Base-by-base conservation (phyloP, 345 rosid species). In the Microcos paniculata region DNA sequence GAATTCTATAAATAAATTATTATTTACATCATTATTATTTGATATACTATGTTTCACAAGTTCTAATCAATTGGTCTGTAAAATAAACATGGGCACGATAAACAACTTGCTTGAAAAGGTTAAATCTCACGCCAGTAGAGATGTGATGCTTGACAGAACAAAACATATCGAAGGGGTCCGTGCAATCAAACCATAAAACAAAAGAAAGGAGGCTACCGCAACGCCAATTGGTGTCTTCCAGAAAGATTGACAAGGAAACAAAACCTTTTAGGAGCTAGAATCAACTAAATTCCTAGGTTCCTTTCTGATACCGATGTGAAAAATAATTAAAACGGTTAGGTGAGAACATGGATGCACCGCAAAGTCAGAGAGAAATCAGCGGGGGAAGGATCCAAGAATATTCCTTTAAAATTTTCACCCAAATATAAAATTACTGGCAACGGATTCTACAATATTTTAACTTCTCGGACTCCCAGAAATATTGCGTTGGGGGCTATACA, bases 251-350 rank as follows among this genome's bases (percentile, higher is more conserved):
- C 19, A 2, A 35, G 38, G n/a, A 62, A 35, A 33, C 1, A 3
- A 18, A 35, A 16, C 66, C 38, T 58, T 58, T 58, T 6, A 15
- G 4, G 42, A 61, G 23, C 42, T 31, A 4, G 13, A 61, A 61
- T 62, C 66, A 62, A 62, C 59, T 21, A 55, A 55, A 55, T 24
- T 23, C 15, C 4, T 21, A n/a, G 0, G 0, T 53, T 8, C 6
- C 4, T 23, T 56, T 56, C 3, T 56, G 21, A 56, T 3, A 2
- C 61, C n/a, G n/a, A n/a, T n/a, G n/a, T n/a, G n/a, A n/a, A n/a
- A n/a, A n/a, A n/a, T n/a, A n/a, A n/a, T n/a, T n/a, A n/a, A 10
- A 35, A 63, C 4, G 49, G 69, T 64, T 64, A 38, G 69, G 69
- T 64, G 5, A 64, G 69, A 48, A 64, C 2, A 21, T n/a, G 69